phyloP scores from a whole-genome alignment of 106 monocot genomes.

The Triglochin maritima region DNA sequence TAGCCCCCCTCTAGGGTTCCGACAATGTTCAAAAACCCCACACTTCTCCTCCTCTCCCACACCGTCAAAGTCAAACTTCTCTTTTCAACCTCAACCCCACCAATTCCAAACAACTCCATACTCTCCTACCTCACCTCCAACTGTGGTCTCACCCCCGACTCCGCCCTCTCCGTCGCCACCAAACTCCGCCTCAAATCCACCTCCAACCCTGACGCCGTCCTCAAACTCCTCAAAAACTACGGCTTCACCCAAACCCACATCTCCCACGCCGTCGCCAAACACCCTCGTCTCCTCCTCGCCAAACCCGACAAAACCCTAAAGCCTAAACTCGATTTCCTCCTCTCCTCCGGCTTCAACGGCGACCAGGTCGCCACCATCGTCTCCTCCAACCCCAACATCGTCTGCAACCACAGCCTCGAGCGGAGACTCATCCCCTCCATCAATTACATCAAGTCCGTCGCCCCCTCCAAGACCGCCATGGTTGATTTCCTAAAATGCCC shows the following conservation, averaged over 20 bases:
- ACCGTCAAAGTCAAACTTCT: no score
- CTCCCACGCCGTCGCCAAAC: neutral
- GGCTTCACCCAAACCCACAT: constrained; percentile 4
- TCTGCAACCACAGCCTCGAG: neutral
- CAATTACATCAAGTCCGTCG: neutral
- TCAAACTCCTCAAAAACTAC: neutral
- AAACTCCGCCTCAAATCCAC: neutral
- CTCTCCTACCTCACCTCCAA: neutral
- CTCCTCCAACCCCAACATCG: neutral
- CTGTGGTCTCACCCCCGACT: neutral
- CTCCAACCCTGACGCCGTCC: neutral
- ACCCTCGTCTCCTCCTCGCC: neutral
- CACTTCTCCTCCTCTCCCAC: no score
- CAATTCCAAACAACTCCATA: no score
- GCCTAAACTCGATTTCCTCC: constrained; percentile 3
- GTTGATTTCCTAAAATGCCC: neutral
- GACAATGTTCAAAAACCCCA: no score
- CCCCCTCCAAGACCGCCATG: neutral
- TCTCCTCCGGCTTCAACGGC: neutral
- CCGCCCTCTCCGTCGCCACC: neutral
- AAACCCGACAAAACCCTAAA: neutral
- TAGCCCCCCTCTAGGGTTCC: no score
- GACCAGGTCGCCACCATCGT: neutral
- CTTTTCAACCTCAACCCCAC: no score
- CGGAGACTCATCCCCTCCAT: neutral